A percentile compares a stretch with the other conserved stretches of the same genome.
phyloP scores from a whole-genome alignment of 164 flowering plant genomes.

The Stephania japonica region DNA sequence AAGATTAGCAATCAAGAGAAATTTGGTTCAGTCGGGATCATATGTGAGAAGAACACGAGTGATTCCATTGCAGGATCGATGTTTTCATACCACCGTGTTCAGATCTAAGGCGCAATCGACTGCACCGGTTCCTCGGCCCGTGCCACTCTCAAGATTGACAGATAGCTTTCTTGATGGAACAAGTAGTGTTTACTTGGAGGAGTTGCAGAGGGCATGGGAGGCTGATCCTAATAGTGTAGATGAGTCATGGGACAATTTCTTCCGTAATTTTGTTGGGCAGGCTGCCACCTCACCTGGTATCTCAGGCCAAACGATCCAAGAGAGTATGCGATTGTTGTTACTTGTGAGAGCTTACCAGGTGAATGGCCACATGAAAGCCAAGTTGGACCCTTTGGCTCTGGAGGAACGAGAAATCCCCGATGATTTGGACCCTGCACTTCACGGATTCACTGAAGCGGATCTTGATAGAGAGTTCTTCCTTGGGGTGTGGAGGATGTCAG shows the following conservation, averaged over 20 bases:
- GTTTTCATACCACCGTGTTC: slow-evolving; percentile 47
- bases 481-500: slow-evolving; percentile 93
- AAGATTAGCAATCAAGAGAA: slow-evolving; percentile 57
- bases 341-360: slow-evolving; percentile 97
- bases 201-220: slow-evolving; percentile 98
- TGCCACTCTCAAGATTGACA: slow-evolving; percentile 78
- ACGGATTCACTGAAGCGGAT: slow-evolving; percentile 91
- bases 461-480: slow-evolving; percentile 89
- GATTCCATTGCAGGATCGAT: slow-evolving; percentile 32
- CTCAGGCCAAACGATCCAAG: slow-evolving; percentile 94
- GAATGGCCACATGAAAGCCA: slow-evolving; percentile 90
- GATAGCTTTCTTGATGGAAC: slow-evolving; percentile 96
- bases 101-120: slow-evolving; percentile 43
- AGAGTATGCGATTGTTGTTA: slow-evolving; percentile 87
- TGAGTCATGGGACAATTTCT: slow-evolving; percentile 99
- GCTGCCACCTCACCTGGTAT: slow-evolving; percentile 80
- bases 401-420: slow-evolving; percentile 67
- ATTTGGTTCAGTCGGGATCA: slow-evolving; percentile 40
- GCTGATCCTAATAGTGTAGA: slow-evolving; percentile 76
- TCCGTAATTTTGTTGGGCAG: slow-evolving; percentile 89
- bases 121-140: slow-evolving; percentile 80
- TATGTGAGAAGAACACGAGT: slow-evolving; percentile 32
- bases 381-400: slow-evolving; percentile 75
- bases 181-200: slow-evolving; percentile 91
- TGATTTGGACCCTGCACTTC: slow-evolving; percentile 66